Evolutionary conservation across 129 eudicot species (phyloP), one percentile per base, ranked within the genome.

Genomic region (Sambucus nigra): DNA sequence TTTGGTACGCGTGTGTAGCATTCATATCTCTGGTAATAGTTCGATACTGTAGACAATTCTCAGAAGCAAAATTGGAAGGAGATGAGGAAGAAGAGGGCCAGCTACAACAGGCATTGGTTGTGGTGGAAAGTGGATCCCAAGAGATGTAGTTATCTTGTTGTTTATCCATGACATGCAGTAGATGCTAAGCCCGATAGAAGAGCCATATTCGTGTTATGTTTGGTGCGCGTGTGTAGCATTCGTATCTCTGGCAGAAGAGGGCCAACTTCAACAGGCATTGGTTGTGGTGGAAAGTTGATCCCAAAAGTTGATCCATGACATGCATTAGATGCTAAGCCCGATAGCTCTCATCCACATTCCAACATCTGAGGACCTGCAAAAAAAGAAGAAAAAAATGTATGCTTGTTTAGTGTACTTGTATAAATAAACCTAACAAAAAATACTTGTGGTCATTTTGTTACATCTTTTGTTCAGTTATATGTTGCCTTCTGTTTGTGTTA

Each of bases 21-120:
- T 80, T 80, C 59, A 64, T 80, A 61, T 69, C 76, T 55, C 70
- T 86, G 54, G 95, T 86, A 69, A 64, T 86, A 59, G 51, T 76
- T 49, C 78, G 91, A 51, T 71, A 76, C 46, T 60, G 49, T 38
- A 67, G 67, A 62, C 84, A 81, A 52, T 64, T 68, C 46, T 70
- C 67, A 54, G 70, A 71, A 60, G 60, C 15, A 66, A 46, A 55
- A 9, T 57, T 54, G 27, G 75, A 53, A 25, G 82, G 57, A 48
- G 72, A 25, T 21, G 75, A 61, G 24, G 76, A 20, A 19, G 50
- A 41, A 64, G 67, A 64, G 63, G 62, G 59, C 26, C 63, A 57
- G 39, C 49, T 42, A 38, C 67, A 65, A 28, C 64, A 67, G 63
- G 80, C 84, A 65, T 35, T 78, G 73, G 76, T 81, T 47, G 57